These are phyloP conservation scores for Acephala macrosclerotiorum DNA, from an alignment of 2,329 filamentous ascomycete species.

Conservation along the genomic window DNA sequence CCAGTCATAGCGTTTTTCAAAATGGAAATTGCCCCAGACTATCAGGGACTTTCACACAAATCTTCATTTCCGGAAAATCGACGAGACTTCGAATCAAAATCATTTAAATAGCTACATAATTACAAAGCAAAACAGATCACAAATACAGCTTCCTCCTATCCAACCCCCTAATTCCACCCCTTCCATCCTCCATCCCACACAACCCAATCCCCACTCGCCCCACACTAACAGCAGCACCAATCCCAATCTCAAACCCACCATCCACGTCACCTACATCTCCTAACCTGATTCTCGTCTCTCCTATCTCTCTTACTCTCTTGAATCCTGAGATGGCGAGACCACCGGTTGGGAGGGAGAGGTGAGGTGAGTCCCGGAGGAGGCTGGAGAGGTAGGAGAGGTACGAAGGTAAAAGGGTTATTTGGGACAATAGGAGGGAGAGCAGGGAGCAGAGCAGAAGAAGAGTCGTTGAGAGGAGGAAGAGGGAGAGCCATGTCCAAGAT, in stretches of 20 bases:
- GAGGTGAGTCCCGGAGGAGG: conserved; percentile 25
- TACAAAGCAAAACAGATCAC: conserved; percentile 20
- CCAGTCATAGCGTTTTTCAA: too few species aligned
- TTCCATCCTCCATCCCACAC: conserved; percentile 14
- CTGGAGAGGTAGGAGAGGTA: conserved; percentile 30
- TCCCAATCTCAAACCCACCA: conserved; percentile 30
- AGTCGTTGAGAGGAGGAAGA: conserved; percentile 28
- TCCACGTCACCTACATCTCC: conserved; percentile 36
- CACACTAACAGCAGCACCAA: conserved; percentile 32
- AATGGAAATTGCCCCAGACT: too few species aligned
- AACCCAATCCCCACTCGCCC: conserved; percentile 27
- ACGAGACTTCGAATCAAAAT: too few species aligned
- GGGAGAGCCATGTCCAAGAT: conserved; percentile 22
- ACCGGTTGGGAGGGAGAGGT: conserved; percentile 27
- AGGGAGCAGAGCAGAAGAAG: conserved; percentile 27
- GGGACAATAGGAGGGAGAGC: conserved; percentile 21
- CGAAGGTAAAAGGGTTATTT: conserved; percentile 16
- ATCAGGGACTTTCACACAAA: too few species aligned
- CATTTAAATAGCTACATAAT: not conserved
- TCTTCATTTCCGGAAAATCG: too few species aligned
- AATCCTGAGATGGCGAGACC: conserved; percentile 26
- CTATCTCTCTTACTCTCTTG: conserved; percentile 20
- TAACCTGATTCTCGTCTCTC: conserved; percentile 29
- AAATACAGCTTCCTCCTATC: conserved; percentile 33
- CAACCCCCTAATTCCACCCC: conserved; percentile 20